phyloP scores from a whole-genome alignment of 495 filamentous ascomycete species.

The Annulohypoxylon nitens region DNA sequence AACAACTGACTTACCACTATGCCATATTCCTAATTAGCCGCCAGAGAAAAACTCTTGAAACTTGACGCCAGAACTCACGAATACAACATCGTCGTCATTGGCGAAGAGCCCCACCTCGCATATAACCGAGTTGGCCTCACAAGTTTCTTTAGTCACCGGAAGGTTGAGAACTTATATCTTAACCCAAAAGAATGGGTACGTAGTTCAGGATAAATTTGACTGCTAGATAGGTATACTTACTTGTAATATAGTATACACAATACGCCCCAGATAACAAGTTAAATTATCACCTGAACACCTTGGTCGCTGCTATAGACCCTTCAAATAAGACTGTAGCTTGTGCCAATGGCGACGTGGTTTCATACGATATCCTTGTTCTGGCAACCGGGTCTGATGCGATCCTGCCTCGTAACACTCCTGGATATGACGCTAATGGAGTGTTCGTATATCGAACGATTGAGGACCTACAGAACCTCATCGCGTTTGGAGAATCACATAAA shows the following conservation, averaged over 20 bases:
- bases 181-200: constrained; percentile 91
- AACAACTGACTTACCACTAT: constrained; percentile 47
- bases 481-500: constrained; percentile 73
- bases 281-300: constrained; percentile 86
- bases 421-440: constrained; percentile 86
- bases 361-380: constrained; percentile 89
- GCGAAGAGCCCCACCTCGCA: constrained; percentile 90
- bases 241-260: constrained; percentile 32
- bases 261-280: constrained; percentile 72
- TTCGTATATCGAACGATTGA: constrained; percentile 96
- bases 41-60: constrained; percentile 90
- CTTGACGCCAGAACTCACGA: constrained; percentile 80
- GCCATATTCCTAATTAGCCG: constrained; percentile 65
- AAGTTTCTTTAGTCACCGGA: constrained; percentile 90
- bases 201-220: not conserved
- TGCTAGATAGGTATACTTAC: constrained; percentile 12
- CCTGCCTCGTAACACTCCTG: constrained; percentile 83
- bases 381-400: constrained; percentile 94
- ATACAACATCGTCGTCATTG: constrained; percentile 90
- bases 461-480: constrained; percentile 85
- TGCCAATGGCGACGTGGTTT: constrained; percentile 75
- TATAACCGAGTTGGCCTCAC: constrained; percentile 98
- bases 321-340: constrained; percentile 75
- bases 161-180: constrained; percentile 90
- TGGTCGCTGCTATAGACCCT: constrained; percentile 78